phyloP scores from a whole-genome alignment of 164 flowering plant genomes.

The Tinospora cordifolia region DNA sequence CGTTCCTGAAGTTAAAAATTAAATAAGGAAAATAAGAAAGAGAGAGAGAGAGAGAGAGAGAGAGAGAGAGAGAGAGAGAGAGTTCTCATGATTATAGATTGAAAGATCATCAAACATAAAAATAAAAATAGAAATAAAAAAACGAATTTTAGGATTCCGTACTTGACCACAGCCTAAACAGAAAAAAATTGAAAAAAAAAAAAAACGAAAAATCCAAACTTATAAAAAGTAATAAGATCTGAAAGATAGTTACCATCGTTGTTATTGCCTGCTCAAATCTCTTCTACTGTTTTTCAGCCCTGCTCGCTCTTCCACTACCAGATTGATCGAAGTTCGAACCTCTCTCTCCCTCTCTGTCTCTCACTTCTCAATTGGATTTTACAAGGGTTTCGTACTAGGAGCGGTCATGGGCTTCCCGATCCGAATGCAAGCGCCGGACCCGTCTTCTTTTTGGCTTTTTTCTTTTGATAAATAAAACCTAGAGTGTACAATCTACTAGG shows the following conservation, averaged over 20 bases:
- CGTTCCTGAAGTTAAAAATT: background rate
- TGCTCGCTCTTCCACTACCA: background rate
- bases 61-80: too few relatives aligned
- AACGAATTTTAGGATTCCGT: background rate
- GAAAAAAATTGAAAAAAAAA: background rate
- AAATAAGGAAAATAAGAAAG: background rate
- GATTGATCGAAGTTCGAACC: background rate
- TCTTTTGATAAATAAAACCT: too few relatives aligned
- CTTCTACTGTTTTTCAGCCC: background rate
- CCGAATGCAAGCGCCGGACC: too few relatives aligned
- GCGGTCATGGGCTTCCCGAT: too few relatives aligned
- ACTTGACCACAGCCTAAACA: too few relatives aligned
- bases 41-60: too few relatives aligned
- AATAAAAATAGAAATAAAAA: background rate
- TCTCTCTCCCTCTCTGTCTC: background rate
- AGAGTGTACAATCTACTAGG: too few relatives aligned
- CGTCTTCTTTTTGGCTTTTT: too few relatives aligned
- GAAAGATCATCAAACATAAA: too few relatives aligned
- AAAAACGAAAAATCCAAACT: background rate
- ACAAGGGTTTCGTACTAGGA: too few relatives aligned
- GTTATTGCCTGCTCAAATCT: background rate
- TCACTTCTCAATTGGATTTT: too few relatives aligned
- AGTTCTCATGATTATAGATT: too few relatives aligned
- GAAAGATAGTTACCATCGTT: background rate
- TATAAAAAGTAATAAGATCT: background rate